phyloP scores from a whole-genome alignment of 805 yeast genomes.

The Crinitomyces ghanaensis region DNA sequence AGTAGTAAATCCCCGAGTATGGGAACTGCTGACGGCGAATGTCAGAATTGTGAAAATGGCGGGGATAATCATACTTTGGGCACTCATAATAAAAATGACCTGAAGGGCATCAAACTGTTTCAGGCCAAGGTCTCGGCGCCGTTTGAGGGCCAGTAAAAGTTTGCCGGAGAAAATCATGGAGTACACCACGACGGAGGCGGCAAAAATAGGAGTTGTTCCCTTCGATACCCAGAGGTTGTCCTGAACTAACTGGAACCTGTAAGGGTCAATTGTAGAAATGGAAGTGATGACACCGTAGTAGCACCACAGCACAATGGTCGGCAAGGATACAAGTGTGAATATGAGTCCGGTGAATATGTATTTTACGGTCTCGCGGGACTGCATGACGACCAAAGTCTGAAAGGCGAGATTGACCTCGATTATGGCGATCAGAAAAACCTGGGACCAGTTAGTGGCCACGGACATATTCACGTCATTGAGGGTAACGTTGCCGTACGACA shows the following conservation, averaged over 20 bases:
- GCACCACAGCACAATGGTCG: slow-evolving; percentile 50
- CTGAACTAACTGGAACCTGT: slow-evolving; percentile 38
- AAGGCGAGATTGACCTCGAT: slow-evolving; percentile 57
- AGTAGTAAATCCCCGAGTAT: slow-evolving; percentile 34
- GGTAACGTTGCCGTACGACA: slow-evolving; percentile 32
- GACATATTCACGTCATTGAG: slow-evolving; percentile 34
- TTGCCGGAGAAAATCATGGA: slow-evolving; percentile 53
- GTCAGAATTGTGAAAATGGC: slow-evolving; percentile 53
- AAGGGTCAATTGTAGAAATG: slow-evolving; percentile 29
- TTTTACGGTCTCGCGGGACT: slow-evolving; percentile 14
- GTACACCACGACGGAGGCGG: slow-evolving; percentile 54
- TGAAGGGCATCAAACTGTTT: slow-evolving; percentile 77
- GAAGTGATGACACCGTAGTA: slow-evolving; percentile 34
- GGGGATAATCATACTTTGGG: slow-evolving; percentile 76
- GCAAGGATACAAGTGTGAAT: slow-evolving; percentile 39
- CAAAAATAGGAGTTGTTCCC: slow-evolving; percentile 41
- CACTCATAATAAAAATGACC: slow-evolving; percentile 64
- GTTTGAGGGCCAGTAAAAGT: slow-evolving; percentile 52
- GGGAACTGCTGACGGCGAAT: slow-evolving; percentile 28
- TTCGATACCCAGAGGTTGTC: slow-evolving; percentile 19
- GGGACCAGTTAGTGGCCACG: slow-evolving; percentile 52
- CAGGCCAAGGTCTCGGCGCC: slow-evolving; percentile 67
- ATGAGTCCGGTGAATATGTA: slow-evolving; percentile 32
- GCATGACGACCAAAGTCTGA: slow-evolving; percentile 63
- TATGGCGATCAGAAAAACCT: slow-evolving; percentile 44